Base-by-base conservation (phyloP, 352 stramenopile species). In the Phytophthora foliorum region DNA sequence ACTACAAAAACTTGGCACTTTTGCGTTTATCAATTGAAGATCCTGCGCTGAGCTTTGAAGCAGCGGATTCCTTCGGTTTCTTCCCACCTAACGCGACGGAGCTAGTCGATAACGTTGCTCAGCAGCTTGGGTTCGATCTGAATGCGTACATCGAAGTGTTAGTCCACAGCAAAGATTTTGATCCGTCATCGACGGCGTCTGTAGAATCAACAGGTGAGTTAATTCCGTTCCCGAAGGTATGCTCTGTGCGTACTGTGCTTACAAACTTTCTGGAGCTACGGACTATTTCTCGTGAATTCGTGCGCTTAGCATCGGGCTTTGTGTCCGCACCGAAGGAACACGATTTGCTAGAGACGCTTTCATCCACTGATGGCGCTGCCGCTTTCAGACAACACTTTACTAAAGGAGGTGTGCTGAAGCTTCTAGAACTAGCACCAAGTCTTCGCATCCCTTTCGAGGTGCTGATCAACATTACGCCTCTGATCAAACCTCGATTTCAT, bases 191-290 rank as follows among this genome's bases (percentile, higher is more conserved):
- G 25, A 24, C 11, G 29, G 25, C 48, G 27, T n/a, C 31, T 19
- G 14, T 27, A 8, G 9, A 56, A 16, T 24, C 17, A 57, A n/a
- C 27, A 55, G 17, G 29, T 11, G 48, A 55, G 14, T 6, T 8
- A 11, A 17, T 88, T 0, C 82, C 86, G 5, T 98, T 98, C 67
- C 90, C 94, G 17, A 96, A 89, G 27, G 93, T 94, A 1, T 97
- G 94, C 51, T 97, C 91, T 5, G 73, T 98, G 0, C 82, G 91
- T 21, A 87, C 92, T 3, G 89, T 86, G 46, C 83, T 99, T 5
- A 88, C 84, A n/a, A 75, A 89, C 21, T 99, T 98, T 72, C 82
- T 95, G 34, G 95, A 99, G 67, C 63, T 99, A 9, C 89, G 84
- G 32, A 86, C 82, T 0, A 55, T 91, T 8, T 91, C 94, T 9